A percentile compares a stretch with the other conserved stretches of the same genome.
Evolutionary conservation across 805 yeast genomes (phyloP).

Genomic region (Zygosaccharomyces gambellarensis): DNA sequence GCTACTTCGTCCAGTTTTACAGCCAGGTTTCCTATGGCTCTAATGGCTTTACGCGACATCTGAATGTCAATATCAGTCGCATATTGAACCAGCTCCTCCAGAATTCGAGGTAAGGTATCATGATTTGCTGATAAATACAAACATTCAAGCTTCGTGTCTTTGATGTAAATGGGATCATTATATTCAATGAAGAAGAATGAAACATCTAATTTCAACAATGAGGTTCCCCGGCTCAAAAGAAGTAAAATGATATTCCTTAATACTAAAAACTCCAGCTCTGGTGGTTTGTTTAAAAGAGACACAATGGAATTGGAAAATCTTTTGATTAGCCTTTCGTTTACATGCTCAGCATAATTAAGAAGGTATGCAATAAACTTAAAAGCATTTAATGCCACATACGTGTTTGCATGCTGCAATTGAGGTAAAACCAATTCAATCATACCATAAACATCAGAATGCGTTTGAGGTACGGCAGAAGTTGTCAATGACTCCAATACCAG

Average conservation of each 20-base stretch:
- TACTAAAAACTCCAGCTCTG: constrained; percentile 79
- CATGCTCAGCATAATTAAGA: constrained; percentile 60
- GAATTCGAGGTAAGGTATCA: constrained; percentile 52
- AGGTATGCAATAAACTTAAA: constrained; percentile 67
- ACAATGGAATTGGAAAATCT: constrained; percentile 65
- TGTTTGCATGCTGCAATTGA: constrained; percentile 70
- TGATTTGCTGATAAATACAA: constrained; percentile 73
- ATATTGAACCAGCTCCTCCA: constrained; percentile 76
- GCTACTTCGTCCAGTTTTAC: constrained; percentile 58
- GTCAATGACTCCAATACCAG: constrained; percentile 58
- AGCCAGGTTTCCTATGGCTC: constrained; percentile 88
- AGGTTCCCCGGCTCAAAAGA: constrained; percentile 57
- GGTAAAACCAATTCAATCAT: constrained; percentile 65
- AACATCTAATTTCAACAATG: constrained; percentile 58
- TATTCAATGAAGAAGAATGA: constrained; percentile 75
- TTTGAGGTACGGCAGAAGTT: constrained; percentile 64
- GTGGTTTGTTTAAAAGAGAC: constrained; percentile 64
- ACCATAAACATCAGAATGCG: constrained; percentile 56
- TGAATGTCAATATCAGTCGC: constrained; percentile 82
- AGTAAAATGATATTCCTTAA: constrained; percentile 75
- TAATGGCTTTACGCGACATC: constrained; percentile 80
- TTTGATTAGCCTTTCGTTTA: constrained; percentile 53
- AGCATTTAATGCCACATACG: constrained; percentile 76
- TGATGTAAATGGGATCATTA: constrained; percentile 82
- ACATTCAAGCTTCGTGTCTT: constrained; percentile 85